Evolutionary conservation across 345 rosid species (phyloP), one percentile per base, ranked within the genome.

Genomic region (Fremontodendron californicum): DNA sequence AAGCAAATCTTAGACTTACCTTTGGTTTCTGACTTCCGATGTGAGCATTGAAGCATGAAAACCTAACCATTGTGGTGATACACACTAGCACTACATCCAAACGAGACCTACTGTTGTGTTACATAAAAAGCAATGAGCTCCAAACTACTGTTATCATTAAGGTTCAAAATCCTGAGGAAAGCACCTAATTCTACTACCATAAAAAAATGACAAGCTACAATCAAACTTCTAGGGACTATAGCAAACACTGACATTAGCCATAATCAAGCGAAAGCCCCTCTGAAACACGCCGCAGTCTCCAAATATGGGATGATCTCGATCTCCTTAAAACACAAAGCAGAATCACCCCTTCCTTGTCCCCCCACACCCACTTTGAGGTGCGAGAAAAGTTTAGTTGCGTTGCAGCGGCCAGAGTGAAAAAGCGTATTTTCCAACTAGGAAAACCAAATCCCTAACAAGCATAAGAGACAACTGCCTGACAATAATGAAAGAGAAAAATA

Each of bases 401-500:
- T 83, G 92, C 80, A 87, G 97, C 93, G 90, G 99, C 99, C 98
- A 96, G 99, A 92, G 92, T 96, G 94, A 89, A 93, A 84, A 81
- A 78, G 71, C 80, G 86, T 79, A 67, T 82, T 75, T 80, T 68
- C 74, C 82, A 81, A 87, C 87, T 81, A 90, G 76, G 82, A 78
- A 84, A 91, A 78, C 86, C 79, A 76, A 85, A 60, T 72, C 46
- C 54, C 77, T 77, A 82, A 49, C 83, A 75, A 68, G 86, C 71
- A 85, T 62, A 80, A 58, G 64, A 79, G 79, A 78, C 35, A 43
- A 73, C 62, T 76, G 84, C 93, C 92, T 85, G 89, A 69, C n/a
- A 77, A 71, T 52, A 67, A 51, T 25, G 37, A 52, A 65, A 74
- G 31, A n/a, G 4, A 13, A 46, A n/a, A 43, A 45, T 31, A 57